Base-by-base conservation (phyloP, 768 basidiomycete species). In the Collybia nuda region DNA sequence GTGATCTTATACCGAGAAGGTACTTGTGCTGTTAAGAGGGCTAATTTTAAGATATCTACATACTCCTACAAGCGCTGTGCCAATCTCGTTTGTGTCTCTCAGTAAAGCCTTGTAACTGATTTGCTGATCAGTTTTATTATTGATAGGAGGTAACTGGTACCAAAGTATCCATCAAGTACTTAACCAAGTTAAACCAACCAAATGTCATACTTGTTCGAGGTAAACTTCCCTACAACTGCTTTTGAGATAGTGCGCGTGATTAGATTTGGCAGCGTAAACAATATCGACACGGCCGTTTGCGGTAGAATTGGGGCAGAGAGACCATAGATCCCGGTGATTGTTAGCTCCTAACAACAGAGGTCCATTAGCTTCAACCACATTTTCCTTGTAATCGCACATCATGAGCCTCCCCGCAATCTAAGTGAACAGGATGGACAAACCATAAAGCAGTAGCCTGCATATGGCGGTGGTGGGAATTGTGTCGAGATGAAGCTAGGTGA, bases 251-350 rank as follows among this genome's bases (percentile, higher is more conserved):
- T 61, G 56, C 2, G 59, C 51, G 46, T 62, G 57, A 23, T 49
- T 51, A 17, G 24, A 26, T 21, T 50, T 36, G 0, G 62, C 59
- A 9, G 40, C 47, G 28, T 40, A 62, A 21, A 63, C 57, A 19
- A 61, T 55, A 24, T 63, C 62, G 14, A 57, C 3, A 0, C 62
- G 50, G 5, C 55, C 53, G 18, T 8, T 35, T 8, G 60, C 60
- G 6, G 60, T 58, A 1, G 53, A 44, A 37, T 63, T 63, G 5
- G 52, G 28, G 43, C 58, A 60, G 6, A 64, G 58, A 7, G 55
- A 53, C 50, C 56, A 65, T 3, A 47, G 47, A 28, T 61, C 58
- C 38, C 50, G 44, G 11, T 49, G 39, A 0, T 51, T 52, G 36
- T 46, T 47, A 5, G 45, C 53, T 3, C 54, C 57, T 21, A 62